Conservation (phyloP, 2,329 filamentous ascomycete species). For the Pseudonectria buxi region DNA sequence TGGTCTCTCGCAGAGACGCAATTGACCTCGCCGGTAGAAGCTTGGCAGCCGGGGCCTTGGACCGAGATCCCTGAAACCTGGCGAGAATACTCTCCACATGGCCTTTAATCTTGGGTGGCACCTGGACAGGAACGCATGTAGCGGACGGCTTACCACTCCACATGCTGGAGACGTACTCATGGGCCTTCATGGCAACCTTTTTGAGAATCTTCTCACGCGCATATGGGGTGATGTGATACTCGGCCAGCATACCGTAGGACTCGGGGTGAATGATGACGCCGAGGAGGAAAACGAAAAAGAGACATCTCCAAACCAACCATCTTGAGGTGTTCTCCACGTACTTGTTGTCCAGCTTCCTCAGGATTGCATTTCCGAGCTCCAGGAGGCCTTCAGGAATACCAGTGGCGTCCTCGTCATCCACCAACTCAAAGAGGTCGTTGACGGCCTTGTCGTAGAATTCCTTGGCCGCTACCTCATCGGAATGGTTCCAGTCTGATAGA, state of each 20-base stretch:
- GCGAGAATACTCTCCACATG: constrained; percentile 67
- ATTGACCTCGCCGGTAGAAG: constrained; percentile 66
- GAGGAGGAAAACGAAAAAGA: constrained; percentile 81
- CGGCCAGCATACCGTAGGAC: constrained; percentile 69
- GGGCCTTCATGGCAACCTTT: constrained; percentile 73
- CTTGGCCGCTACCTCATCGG: constrained; percentile 75
- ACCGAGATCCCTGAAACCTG: constrained; percentile 51
- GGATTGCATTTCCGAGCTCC: constrained; percentile 76
- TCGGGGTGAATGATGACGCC: constrained; percentile 85
- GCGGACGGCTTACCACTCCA: constrained; percentile 60
- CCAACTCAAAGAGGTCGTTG: constrained; percentile 71
- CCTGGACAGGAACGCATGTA: constrained; percentile 38
- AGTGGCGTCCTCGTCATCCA: constrained; percentile 77
- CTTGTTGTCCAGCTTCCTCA: constrained; percentile 67
- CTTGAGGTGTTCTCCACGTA: constrained; percentile 68
- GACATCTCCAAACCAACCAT: constrained; percentile 85
- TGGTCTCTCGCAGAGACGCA: constrained; percentile 67
- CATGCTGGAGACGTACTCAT: constrained; percentile 73
- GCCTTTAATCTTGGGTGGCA: constrained; percentile 54
- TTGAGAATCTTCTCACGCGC: constrained; percentile 75
- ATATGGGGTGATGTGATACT: constrained; percentile 88
- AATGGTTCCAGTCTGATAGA: constrained; percentile 64
- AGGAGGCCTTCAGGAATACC: constrained; percentile 82
- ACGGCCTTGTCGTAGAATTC: constrained; percentile 84
- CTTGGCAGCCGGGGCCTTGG: constrained; percentile 45